These are phyloP conservation scores for Butyriboletus loyo DNA, from an alignment of 768 basidiomycete species.

Conservation along the genomic window DNA sequence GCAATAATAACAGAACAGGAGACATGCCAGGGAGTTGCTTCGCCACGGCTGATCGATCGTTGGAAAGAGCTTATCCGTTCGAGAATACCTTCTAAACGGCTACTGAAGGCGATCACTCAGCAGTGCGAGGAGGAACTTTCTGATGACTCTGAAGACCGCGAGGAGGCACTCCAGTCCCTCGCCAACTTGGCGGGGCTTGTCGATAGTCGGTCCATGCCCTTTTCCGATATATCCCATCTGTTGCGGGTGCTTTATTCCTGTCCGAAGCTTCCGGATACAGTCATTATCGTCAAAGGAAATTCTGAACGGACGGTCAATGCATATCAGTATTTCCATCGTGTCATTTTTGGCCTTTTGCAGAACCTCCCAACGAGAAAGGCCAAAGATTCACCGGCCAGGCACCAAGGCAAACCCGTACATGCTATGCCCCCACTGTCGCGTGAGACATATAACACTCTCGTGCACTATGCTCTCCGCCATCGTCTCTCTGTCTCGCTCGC, in stretches of 20 bases:
- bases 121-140: conserved; percentile 31
- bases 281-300: conserved; percentile 36
- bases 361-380: conserved; percentile 28
- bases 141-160: conserved; percentile 24
- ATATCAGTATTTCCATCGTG: conserved; percentile 46
- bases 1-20: conserved; percentile 20
- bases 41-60: conserved; percentile 14
- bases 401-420: background rate
- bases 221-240: conserved; percentile 42
- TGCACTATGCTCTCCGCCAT: conserved; percentile 65
- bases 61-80: conserved; percentile 18
- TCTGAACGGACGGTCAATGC: conserved; percentile 35
- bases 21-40: conserved; percentile 1
- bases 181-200: conserved; percentile 54
- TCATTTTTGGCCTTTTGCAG: conserved; percentile 41
- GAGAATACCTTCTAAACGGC: conserved; percentile 26
- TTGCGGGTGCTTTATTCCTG: conserved; percentile 46
- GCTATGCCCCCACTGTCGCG: conserved; percentile 36
- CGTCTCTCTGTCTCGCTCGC: conserved; percentile 51
- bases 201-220: conserved; percentile 48
- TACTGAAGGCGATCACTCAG: conserved; percentile 33
- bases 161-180: conserved; percentile 54
- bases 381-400: conserved; percentile 18
- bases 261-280: conserved; percentile 38
- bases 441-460: conserved; percentile 54